Evolutionary conservation across 2,329 filamentous ascomycete species (phyloP), one percentile per base, ranked within the genome.

Genomic region (Coniochaeta prunicola): DNA sequence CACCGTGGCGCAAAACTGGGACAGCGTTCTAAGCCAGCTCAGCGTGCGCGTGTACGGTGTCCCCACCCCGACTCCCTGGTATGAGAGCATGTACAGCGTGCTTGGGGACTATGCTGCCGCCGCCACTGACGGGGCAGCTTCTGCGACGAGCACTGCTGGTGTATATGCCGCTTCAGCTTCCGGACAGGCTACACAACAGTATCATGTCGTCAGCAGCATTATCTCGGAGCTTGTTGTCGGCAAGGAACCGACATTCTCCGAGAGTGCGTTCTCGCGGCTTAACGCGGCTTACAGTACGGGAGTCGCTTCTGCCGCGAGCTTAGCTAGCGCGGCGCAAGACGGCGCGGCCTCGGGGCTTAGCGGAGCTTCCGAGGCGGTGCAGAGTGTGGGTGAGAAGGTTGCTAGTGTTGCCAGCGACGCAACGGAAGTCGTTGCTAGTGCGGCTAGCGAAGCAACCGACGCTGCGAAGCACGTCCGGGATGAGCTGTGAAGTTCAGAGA

Each of bases 241-340:
- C 57, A 91, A 88, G 70, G 91, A 96, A 69, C 87, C 90, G 0
- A 85, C 86, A 15, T 96, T 91, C 66, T 92, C 88, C 0, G 89
- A 96, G 67, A 92, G 89, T 60, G 88, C 93, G 3, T 85, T 91
- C 73, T 84, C 78, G 57, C 83, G 88, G 57, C 79, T 96, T 13
- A 83, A 84, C 59, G 86, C 82, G 3, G 89, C 85, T 0, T 94
- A 93, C 67, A 83, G 85, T 26, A 90, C 86, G 0, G 88, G 85
- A 1, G 74, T 82, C 1, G 79, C 84, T 0, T 84, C 79, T 0
- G 76, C 80, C 8, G 78, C 78, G 12, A 80, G 76, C 60, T 61
- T 73, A 19, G 71, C 71, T 15, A 74, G 69, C 50, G 74, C 63
- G 19, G 75, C 73, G 1, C 62, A 65, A 24, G 64, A 60, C 8